A percentile compares a stretch with the other conserved stretches of the same genome.
phyloP scores from a whole-genome alignment of 139 green algal genomes.

The Chlorokybus atmophyticus region DNA sequence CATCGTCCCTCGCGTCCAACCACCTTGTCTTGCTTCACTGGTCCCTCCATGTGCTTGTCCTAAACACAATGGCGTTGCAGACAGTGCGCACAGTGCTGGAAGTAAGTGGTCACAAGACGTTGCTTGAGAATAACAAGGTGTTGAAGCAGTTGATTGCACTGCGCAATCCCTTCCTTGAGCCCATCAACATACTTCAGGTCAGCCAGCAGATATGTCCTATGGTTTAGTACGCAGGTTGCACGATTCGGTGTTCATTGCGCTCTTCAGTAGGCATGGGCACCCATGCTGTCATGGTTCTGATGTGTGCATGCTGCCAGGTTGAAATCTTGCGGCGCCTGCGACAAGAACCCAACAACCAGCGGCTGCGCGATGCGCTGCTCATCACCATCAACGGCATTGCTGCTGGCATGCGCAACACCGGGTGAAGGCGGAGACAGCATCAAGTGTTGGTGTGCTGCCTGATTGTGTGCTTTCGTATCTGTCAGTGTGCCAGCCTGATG shows the following conservation, averaged over 20 bases:
- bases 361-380: slow-evolving; percentile 35
- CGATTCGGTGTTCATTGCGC: too few relatives aligned
- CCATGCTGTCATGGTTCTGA: too few relatives aligned
- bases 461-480: too few relatives aligned
- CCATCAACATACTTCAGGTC: slow-evolving; percentile 31
- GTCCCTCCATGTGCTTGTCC: too few relatives aligned
- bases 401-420: slow-evolving; percentile 93
- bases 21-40: too few relatives aligned
- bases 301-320: too few relatives aligned
- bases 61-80: neutral
- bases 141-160: slow-evolving; percentile 16
- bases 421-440: slow-evolving; percentile 41
- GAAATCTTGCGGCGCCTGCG: slow-evolving; percentile 25
- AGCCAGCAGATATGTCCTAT: too few relatives aligned
- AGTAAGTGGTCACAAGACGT: slow-evolving; percentile 21
- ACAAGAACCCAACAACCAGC: slow-evolving; percentile 10
- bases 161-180: slow-evolving; percentile 20
- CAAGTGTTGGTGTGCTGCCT: too few relatives aligned
- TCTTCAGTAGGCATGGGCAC: too few relatives aligned
- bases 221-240: too few relatives aligned
- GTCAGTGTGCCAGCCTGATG: too few relatives aligned
- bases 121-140: slow-evolving; percentile 26
- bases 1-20: too few relatives aligned
- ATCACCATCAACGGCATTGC: slow-evolving; percentile 94
- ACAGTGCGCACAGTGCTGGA: slow-evolving; percentile 1